Percentiles rank a stretch among this genome's conserved stretches.
Evolutionary conservation across 2,329 filamentous ascomycete genomes (phyloP).

Genomic region (Sporothrix humicola): DNA sequence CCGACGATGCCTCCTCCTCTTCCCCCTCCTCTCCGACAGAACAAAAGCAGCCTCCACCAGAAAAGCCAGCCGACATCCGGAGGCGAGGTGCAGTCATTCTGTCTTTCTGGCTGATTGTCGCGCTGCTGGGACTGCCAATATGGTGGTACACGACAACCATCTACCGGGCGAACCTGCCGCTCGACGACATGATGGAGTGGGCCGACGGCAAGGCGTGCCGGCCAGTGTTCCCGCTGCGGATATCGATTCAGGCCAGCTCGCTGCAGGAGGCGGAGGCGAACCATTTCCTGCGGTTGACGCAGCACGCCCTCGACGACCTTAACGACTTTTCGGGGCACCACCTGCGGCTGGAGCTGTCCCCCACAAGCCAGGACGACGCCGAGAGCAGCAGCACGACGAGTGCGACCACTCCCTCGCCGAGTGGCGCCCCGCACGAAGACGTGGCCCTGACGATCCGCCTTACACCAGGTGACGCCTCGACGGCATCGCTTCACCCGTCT

Average conservation of each 20-base stretch:
- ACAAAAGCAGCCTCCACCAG: constrained; percentile 70
- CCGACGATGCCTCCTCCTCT: background rate
- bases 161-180: constrained; percentile 80
- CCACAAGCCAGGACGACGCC: constrained; percentile 34
- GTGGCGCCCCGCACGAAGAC: constrained; percentile 47
- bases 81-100: constrained; percentile 76
- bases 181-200: constrained; percentile 89
- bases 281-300: constrained; percentile 77
- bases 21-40: background rate
- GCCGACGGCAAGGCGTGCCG: constrained; percentile 87
- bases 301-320: constrained; percentile 83
- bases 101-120: constrained; percentile 88
- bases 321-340: constrained; percentile 87
- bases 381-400: constrained; percentile 43
- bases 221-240: constrained; percentile 84
- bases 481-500: constrained; percentile 70
- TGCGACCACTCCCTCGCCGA: background rate
- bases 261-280: constrained; percentile 71
- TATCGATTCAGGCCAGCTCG: constrained; percentile 73
- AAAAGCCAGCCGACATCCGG: constrained; percentile 71
- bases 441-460: constrained; percentile 75
- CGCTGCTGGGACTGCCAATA: constrained; percentile 84
- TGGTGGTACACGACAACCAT: constrained; percentile 97
- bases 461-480: constrained; percentile 64
- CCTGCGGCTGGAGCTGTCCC: constrained; percentile 68